These are phyloP conservation scores for Ailanthus altissimus DNA, from an alignment of 345 rosid species.

Conservation along the genomic window DNA sequence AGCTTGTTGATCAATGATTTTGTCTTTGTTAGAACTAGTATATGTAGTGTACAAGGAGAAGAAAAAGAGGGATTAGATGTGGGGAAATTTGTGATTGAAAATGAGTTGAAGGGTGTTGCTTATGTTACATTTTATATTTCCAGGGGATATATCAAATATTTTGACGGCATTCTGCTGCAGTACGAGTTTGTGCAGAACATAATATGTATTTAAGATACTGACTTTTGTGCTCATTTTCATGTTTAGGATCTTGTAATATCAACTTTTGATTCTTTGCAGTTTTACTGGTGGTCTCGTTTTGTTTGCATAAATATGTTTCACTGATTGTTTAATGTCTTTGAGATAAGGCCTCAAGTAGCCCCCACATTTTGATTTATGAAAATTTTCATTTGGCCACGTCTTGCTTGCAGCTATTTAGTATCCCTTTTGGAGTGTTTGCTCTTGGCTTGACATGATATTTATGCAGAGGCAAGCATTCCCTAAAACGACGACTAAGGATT, in stretches of 20 bases:
- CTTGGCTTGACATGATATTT: slow-evolving; percentile 25
- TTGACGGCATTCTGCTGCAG: neutral
- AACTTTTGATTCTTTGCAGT: neutral
- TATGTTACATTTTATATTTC: neutral
- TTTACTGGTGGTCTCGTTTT: neutral
- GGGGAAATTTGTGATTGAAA: neutral
- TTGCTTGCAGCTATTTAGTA: neutral
- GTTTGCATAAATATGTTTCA: neutral
- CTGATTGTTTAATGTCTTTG: neutral
- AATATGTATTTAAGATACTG: neutral
- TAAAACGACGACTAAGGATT: slow-evolving; percentile 84
- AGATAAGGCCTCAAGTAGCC: neutral
- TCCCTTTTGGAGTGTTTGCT: neutral
- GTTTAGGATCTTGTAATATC: neutral
- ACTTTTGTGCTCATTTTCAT: neutral
- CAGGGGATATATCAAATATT: neutral
- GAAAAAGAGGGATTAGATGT: neutral
- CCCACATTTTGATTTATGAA: neutral
- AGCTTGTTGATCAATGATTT: neutral
- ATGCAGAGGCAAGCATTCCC: slow-evolving; percentile 65
- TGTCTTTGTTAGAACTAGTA: neutral
- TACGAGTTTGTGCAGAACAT: neutral
- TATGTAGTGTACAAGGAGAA: neutral
- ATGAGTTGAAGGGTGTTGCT: neutral
- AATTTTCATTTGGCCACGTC: neutral